These are phyloP conservation scores for Alternaria ethzedia DNA, from an alignment of 2,329 filamentous ascomycete species.

Conservation along the genomic window DNA sequence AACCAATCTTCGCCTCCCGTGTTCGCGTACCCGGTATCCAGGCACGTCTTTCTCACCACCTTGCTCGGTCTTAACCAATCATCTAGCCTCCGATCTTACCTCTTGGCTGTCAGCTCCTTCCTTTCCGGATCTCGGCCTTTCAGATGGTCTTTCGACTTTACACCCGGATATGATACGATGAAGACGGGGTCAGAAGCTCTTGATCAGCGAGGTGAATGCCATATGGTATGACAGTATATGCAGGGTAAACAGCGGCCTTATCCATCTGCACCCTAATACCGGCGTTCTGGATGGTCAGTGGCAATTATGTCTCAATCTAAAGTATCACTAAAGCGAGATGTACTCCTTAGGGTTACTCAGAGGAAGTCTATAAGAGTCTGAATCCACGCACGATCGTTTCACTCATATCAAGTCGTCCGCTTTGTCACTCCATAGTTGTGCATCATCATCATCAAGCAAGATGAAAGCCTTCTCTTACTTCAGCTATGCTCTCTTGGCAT, in stretches of 20 bases:
- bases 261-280: constrained; percentile 23
- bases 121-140: neutral
- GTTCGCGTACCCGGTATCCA: constrained; percentile 14
- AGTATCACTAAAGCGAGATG: constrained; percentile 2
- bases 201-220: neutral
- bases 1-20: constrained; percentile 19
- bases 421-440: neutral
- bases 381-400: neutral
- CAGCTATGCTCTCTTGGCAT: constrained; percentile 26
- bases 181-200: constrained; percentile 11
- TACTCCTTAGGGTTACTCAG: neutral
- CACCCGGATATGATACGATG: constrained; percentile 2
- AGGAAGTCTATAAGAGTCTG: neutral
- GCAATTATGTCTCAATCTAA: constrained; percentile 7
- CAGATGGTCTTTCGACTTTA: neutral
- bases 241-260: constrained; percentile 13
- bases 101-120: constrained; percentile 32
- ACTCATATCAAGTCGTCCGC: neutral
- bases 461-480: constrained; percentile 21
- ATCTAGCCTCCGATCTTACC: constrained; percentile 1
- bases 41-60: constrained; percentile 8
- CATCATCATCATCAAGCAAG: neutral
- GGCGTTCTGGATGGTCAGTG: neutral
- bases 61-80: constrained; percentile 22
- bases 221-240: constrained; percentile 6